Base-by-base conservation (phyloP, 306 rosid species). In the Mucuna pruriens region DNA sequence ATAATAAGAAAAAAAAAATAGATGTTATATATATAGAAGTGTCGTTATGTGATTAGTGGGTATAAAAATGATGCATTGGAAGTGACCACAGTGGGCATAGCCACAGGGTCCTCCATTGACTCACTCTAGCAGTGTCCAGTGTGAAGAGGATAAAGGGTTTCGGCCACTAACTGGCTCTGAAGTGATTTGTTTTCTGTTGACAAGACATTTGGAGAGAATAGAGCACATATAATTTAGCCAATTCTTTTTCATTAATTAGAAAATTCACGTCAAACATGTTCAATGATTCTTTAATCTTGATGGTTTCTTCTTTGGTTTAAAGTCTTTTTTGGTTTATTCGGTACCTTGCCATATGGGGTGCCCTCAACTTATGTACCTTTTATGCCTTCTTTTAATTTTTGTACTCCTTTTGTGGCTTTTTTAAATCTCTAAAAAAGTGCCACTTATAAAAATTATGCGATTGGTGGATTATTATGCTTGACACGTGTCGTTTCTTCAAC, bases 21-120 rank as follows among this genome's bases (percentile, higher is more conserved):
- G n/a, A n/a, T n/a, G n/a, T n/a, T 29, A 29, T 29, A 5, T 7
- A 38, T 36, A 38, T 7, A 7, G 9, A 38, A 38, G 42, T 38
- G 42, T 38, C 9, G 6, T 0, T 38, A 38, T 38, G 7, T 29
- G 1, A 3, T 29, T 29, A 29, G 2, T 29, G 42, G 1, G 9
- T 0, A 12, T 10, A 57, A 57, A 57, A 57, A 11, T 57, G 58
- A 63, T 82, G 80, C 60, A 71, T 63, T 22, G 51, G 75, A 72
- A 70, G 86, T 84, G 87, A 89, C 82, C 82, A 84, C 86, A 77
- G 22, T 58, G 86, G 80, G 82, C 85, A 85, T 78, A 76, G 80
- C 83, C 85, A 85, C 82, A 76, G 25, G 2, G 48, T 68, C 62
- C 12, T 60, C 74, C 82, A 83, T 68, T 81, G 80, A 55, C 55